Evolutionary conservation across 306 rosid genomes (phyloP).

Genomic region (Corylus heterophylla): DNA sequence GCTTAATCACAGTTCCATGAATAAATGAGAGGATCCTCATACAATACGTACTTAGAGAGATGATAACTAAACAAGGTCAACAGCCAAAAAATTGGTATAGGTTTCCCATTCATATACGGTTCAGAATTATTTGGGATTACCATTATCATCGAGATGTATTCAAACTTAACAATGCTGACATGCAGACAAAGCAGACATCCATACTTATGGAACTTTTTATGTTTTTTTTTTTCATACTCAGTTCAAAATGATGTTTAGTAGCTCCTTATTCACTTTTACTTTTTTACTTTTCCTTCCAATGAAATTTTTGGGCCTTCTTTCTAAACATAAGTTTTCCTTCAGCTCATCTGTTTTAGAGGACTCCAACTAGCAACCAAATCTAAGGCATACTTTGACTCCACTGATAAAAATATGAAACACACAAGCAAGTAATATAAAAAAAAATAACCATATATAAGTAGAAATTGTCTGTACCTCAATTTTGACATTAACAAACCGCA

Average conservation of each 20-base stretch:
- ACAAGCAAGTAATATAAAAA: background rate
- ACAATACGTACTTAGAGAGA: no score
- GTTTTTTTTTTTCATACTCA: background rate
- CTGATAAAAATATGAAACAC: background rate
- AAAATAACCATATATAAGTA: slow-evolving; percentile 10
- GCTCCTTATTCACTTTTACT: background rate
- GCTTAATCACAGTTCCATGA: no score
- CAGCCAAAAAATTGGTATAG: no score
- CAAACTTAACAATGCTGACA: background rate
- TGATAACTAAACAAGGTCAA: no score
- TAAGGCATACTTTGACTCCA: background rate
- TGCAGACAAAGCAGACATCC: background rate
- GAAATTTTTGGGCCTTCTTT: background rate
- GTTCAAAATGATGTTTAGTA: background rate
- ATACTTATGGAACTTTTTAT: background rate
- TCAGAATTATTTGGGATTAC: background rate
- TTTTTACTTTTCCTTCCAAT: background rate
- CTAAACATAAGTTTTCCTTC: background rate
- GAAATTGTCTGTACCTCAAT: slow-evolving; percentile 70
- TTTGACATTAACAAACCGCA: slow-evolving; percentile 86
- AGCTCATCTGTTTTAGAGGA: background rate
- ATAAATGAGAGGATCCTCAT: no score
- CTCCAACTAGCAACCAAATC: background rate
- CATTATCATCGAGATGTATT: background rate
- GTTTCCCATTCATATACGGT: no score